Evolutionary conservation across 768 basidiomycete genomes (phyloP).

Genomic region (Boletus insuetus): DNA sequence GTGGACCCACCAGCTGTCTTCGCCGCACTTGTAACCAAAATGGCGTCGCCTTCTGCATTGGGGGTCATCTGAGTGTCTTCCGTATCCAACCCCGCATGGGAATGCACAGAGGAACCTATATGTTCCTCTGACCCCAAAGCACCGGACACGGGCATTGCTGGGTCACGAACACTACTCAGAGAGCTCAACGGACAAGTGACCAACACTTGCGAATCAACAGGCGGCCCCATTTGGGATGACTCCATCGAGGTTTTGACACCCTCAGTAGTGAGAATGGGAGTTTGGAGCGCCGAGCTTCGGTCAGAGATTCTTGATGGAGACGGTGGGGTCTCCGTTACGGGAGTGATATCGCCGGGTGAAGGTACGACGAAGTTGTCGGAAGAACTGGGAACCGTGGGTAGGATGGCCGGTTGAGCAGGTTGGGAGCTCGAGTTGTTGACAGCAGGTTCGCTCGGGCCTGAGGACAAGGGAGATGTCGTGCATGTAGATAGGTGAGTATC

Average conservation of each 20-base stretch:
- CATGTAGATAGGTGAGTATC: neutral
- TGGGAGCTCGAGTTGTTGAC: neutral
- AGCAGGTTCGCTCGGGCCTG: neutral
- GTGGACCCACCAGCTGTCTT: neutral
- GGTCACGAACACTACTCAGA: neutral
- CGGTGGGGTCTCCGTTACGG: neutral
- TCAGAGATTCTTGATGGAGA: neutral
- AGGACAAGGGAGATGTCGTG: neutral
- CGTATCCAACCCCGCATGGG: neutral
- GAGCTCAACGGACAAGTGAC: neutral
- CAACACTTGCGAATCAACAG: neutral
- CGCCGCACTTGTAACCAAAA: neutral
- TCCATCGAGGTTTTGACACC: neutral
- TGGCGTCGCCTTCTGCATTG: neutral
- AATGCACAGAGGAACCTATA: neutral
- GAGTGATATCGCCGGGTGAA: neutral
- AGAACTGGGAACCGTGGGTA: neutral
- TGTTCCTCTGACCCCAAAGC: neutral
- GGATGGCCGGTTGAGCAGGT: neutral
- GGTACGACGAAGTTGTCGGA: neutral
- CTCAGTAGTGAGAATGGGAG: neutral
- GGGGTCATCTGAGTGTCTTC: neutral
- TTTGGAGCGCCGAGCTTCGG: neutral
- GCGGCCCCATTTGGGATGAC: neutral
- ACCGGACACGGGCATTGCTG: neutral